Evolutionary conservation across 371 early-diverging fungal species (phyloP), one percentile per base, ranked within the genome.

Genomic region (Apophysomyces sp.): DNA sequence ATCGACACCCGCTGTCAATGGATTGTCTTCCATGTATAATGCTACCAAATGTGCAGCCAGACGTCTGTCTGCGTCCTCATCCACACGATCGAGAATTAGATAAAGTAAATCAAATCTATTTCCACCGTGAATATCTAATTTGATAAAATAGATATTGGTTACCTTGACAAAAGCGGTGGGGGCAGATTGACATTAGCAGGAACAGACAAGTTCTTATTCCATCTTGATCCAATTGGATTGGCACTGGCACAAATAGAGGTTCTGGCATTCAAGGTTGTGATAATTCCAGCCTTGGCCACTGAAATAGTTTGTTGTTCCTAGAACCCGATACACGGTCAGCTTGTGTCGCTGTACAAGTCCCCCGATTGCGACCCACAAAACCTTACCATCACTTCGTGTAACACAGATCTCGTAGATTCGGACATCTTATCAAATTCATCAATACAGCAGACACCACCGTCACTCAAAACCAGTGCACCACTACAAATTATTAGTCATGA

Each of bases 371-470:
- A 13, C n/a, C 41, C 26, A 44, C 21, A 18, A 44, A 44, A 44
- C 49, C 74, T 51, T 68, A 87, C 92, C 99, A 99, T 99, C 34
- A 97, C 99, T 89, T 99, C 99, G 80, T 99, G 99, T 60, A 99
- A 85, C 11, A 98, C 92, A 6, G 98, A 90, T 13, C 99, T 89
- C 34, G 99, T 99, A 9, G 91, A 68, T 60, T 99, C 99, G 16
- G 93, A 90, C 98, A 99, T 98, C 75, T 97, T 98, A 77, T 98
- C 98, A 83, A 99, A 99, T 78, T 99, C 99, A 82, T 99, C 99
- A 71, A 99, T 99, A 79, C 99, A 99, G 77, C 99, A 99, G 3
- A 99, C 80, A 62, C 99, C 99, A 60, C 95, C 95, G 74, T 99
- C 99, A 74, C 94, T 92, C 61, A 99, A 85, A 1, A 99, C 99